Conservation (phyloP, 805 yeast genomes). For the Candida palmyrensis region DNA sequence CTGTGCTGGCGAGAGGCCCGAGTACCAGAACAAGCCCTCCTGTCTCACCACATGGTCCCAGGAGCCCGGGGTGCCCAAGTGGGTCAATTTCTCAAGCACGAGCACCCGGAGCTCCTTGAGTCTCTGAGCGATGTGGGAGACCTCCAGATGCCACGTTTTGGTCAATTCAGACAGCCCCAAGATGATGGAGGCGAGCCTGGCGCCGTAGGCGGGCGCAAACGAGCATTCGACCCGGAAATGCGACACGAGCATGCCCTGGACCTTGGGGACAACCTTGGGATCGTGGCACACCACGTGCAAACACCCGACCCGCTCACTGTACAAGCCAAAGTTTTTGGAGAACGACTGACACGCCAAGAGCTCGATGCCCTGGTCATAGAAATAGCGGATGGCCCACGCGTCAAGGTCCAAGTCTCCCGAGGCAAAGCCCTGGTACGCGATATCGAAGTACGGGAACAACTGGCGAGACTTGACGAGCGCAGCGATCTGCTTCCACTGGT, state of each 20-base stretch:
- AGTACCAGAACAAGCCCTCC: constrained; percentile 79
- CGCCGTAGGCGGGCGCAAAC: constrained; percentile 45
- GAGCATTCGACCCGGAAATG: constrained; percentile 38
- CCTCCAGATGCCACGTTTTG: constrained; percentile 32
- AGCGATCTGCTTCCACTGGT: constrained; percentile 32
- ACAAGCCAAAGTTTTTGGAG: constrained; percentile 38
- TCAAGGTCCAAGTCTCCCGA: constrained; percentile 58
- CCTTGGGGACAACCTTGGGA: constrained; percentile 8
- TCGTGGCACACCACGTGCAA: constrained; percentile 27
- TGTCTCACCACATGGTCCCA: constrained; percentile 92
- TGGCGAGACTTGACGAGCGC: constrained; percentile 18
- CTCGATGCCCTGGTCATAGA: constrained; percentile 34
- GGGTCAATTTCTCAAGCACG: constrained; percentile 23
- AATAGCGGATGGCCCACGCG: constrained; percentile 35
- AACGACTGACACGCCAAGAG: constrained; percentile 36
- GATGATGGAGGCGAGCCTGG: constrained; percentile 33
- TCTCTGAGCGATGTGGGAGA: constrained; percentile 23
- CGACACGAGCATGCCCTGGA: constrained; percentile 23
- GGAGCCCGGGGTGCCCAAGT: constrained; percentile 42
- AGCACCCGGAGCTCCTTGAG: constrained; percentile 25
- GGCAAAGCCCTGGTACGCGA: constrained; percentile 40
- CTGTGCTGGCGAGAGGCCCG: constrained; percentile 34
- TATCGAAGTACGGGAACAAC: constrained; percentile 31
- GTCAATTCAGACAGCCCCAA: constrained; percentile 18
- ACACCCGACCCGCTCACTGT: constrained; percentile 36